Evolutionary conservation across 2,329 filamentous ascomycete genomes (phyloP).

Genomic region (Elsinoe ampelina): DNA sequence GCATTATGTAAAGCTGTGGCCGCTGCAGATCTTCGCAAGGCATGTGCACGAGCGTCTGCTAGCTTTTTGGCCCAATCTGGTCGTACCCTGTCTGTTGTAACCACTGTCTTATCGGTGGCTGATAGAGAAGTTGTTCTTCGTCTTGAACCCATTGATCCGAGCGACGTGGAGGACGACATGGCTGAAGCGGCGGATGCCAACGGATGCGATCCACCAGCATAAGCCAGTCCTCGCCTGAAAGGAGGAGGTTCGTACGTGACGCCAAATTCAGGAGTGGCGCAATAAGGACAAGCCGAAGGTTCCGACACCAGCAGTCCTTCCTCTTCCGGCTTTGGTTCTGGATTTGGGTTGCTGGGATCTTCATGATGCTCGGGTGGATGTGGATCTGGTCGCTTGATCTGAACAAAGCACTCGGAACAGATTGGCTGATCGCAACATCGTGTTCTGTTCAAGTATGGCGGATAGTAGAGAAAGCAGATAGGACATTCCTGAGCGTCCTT

Average conservation of each 20-base stretch:
- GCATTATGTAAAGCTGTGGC: constrained; percentile 92
- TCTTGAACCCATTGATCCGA: constrained; percentile 43
- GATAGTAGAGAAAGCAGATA: constrained; percentile 94
- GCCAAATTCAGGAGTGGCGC: constrained; percentile 87
- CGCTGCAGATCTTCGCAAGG: constrained; percentile 76
- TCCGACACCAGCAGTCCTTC: constrained; percentile 71
- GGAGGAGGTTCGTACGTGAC: constrained; percentile 88
- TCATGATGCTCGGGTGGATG: constrained; percentile 72
- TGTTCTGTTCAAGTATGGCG: constrained; percentile 86
- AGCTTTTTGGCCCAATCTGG: constrained; percentile 94
- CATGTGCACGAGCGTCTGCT: constrained; percentile 71
- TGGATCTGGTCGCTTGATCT: constrained; percentile 90
- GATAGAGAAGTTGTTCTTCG: constrained; percentile 63
- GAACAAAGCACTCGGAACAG: constrained; percentile 97
- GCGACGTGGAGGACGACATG: constrained; percentile 77
- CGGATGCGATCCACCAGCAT: constrained; percentile 43
- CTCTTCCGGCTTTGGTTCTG: constrained; percentile 33
- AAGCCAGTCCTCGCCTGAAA: constrained; percentile 74
- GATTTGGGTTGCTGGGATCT: constrained; percentile 25
- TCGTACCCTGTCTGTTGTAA: constrained; percentile 84
- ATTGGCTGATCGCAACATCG: constrained; percentile 93
- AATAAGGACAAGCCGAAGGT: constrained; percentile 87
- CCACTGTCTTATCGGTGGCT: constrained; percentile 72
- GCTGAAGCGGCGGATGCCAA: constrained; percentile 53
- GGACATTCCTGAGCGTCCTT: constrained; percentile 86